Base-by-base conservation (phyloP, 2,329 filamentous ascomycete genomes). In the Phialemonium atrogriseum region DNA sequence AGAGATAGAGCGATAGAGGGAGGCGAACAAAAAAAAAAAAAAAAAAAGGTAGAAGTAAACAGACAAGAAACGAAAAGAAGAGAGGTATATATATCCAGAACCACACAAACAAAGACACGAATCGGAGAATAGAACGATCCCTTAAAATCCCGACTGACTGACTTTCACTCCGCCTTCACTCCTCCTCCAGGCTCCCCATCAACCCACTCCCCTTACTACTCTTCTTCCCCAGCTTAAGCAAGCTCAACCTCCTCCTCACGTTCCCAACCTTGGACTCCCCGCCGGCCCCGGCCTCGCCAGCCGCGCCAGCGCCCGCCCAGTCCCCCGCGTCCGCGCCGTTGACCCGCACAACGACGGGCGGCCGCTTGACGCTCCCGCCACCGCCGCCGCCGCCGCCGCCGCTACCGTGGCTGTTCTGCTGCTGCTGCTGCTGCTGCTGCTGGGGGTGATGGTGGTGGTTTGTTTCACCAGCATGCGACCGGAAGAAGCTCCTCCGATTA, bases 171-270 rank as follows among this genome's bases (percentile, higher is more conserved):
- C n/a, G 14, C 13, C 17, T 7, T 59, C 61, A 71, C 53, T 75
- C 71, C 50, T 76, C 71, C 33, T 72, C 63, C 39, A 76, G 51
- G 41, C 68, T 68, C 32, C 62, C 62, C 70, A 74, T 73, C 38
- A 59, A 49, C 17, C 55, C 64, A 38, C 55, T 64, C 29, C 55
- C 60, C 52, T 75, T 79, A 49, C 70, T 76, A 27, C 62, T 63
- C 60, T 83, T 85, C 53, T 77, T 80, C 18, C 81, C 79, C 30
- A 87, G 67, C 52, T 81, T 84, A 48, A 93, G 64, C 47, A 87
- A 64, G 52, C 84, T 91, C 43, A 93, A 66, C 48, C 86, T 64
- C 61, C 86, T 89, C 58, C 80, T 77, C 43, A 93, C 73, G 36
- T 77, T 81, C 21, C 72, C 73, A 32, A 72, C 71, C 27, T 30